phyloP scores from a whole-genome alignment of 2,329 filamentous ascomycete species.

The Pseudogymnoascus sp. region DNA sequence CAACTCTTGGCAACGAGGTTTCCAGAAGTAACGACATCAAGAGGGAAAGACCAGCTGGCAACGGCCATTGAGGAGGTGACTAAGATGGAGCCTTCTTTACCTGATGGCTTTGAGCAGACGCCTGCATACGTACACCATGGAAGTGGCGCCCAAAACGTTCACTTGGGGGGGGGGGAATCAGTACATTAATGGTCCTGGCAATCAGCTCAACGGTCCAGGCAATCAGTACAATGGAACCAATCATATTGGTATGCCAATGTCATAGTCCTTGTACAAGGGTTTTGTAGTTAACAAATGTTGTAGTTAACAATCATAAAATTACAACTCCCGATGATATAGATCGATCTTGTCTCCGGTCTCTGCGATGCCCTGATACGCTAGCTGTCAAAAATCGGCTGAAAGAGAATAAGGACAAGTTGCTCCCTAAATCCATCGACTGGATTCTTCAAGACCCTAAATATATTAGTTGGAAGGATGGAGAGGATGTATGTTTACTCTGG shows the following conservation, averaged over 20 bases:
- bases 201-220: neutral
- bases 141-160: neutral
- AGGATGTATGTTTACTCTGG: conserved; percentile 27
- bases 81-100: neutral
- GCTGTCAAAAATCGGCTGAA: conserved; percentile 17
- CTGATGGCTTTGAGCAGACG: neutral
- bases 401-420: conserved; percentile 16
- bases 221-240: neutral
- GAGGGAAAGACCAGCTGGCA: neutral
- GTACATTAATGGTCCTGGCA: neutral
- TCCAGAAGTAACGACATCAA: conserved; percentile 12
- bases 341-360: conserved; percentile 14
- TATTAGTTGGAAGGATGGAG: conserved; percentile 20
- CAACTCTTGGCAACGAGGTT: conserved; percentile 16
- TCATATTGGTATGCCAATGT: neutral
- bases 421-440: conserved; percentile 17
- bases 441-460: conserved; percentile 23
- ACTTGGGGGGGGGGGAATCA: neutral
- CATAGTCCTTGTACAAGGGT: neutral
- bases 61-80: conserved; percentile 15
- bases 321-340: neutral
- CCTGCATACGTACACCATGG: neutral
- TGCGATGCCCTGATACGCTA: conserved; percentile 17
- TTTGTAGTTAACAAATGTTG: neutral
- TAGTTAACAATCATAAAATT: neutral